These are phyloP conservation scores for Lyophyllum shimeji DNA, from an alignment of 768 basidiomycete species.

Conservation along the genomic window DNA sequence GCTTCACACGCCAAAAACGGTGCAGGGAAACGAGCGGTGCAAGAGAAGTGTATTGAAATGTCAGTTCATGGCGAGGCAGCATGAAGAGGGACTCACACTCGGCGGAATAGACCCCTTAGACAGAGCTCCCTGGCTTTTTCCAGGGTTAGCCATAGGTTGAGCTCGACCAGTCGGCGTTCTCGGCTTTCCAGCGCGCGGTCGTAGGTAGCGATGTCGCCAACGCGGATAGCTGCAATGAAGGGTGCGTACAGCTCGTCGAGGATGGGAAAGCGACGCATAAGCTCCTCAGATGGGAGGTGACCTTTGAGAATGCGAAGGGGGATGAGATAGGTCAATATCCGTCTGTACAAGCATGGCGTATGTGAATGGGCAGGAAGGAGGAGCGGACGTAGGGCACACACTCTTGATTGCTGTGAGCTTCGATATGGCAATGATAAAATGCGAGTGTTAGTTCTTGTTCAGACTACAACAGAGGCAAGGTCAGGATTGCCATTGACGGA, in stretches of 20 bases:
- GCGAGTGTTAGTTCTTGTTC: conserved; percentile 86
- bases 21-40: neutral
- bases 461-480: conserved; percentile 43
- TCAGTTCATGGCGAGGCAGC: neutral
- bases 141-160: conserved; percentile 83
- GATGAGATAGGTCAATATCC: conserved; percentile 88
- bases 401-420: conserved; percentile 79
- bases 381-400: conserved; percentile 34
- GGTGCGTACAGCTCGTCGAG: conserved; percentile 74
- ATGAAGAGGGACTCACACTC: conserved; percentile 51
- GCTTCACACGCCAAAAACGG: conserved; percentile 36
- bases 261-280: conserved; percentile 72
- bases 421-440: conserved; percentile 77
- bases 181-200: conserved; percentile 72
- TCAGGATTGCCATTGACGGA: neutral
- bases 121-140: conserved; percentile 90
- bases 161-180: conserved; percentile 77
- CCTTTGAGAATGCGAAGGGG: conserved; percentile 88
- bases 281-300: conserved; percentile 71
- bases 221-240: conserved; percentile 76
- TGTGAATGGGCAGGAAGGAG: neutral
- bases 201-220: conserved; percentile 77
- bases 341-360: conserved; percentile 41
- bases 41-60: neutral
- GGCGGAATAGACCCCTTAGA: conserved; percentile 76